Evolutionary conservation across 179 eudicot species (phyloP), one percentile per base, ranked within the genome.

Genomic region (Drosera spatulata): DNA sequence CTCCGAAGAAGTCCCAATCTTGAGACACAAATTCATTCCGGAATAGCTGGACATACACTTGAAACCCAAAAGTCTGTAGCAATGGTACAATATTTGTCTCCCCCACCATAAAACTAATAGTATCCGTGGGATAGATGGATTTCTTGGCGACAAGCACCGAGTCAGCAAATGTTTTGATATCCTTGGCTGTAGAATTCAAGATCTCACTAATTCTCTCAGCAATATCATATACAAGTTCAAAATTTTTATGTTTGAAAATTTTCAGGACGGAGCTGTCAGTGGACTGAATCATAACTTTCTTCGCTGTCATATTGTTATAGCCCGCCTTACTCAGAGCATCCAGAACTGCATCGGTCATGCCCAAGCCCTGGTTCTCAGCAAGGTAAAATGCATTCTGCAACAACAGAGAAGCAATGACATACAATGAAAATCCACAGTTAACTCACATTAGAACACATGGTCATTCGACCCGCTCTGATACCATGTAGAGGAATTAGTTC

Each of bases 361-460:
- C 72, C 60, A 85, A 59, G 46, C 91, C 82, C 62, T 75, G 80
- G 2, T 79, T 77, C 41, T 67, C 71, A 41, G 91, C 97, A 47
- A 93, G 87, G 85, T 82, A 93, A 39, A 73, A 73, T 56, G 99
- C 99, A 71, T 86, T 71, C 99, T 93, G 83, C 13, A 59, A 33
- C 12, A 60, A 43, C 61, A 10, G 44, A 50, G 53, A 53, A 71
- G 40, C 41, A 42, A 42, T 38, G 39, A 39, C 57, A 10, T 12
- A 58, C 68, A 15, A 64, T 11, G 54, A 46, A 3, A 4, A 33
- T 22, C 33, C 33, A 22, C 1, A 22, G 33, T 22, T 22, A 1
- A 22, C 33, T 22, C 33, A 22, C 33, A 22, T 22, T 22, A 22
- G 1, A 22, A 22, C 33, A 22, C 33, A n/a, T n/a, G n/a, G 33